Conservation (phyloP, 2,329 filamentous ascomycete genomes). For the Thielaviopsis ethacetica region DNA sequence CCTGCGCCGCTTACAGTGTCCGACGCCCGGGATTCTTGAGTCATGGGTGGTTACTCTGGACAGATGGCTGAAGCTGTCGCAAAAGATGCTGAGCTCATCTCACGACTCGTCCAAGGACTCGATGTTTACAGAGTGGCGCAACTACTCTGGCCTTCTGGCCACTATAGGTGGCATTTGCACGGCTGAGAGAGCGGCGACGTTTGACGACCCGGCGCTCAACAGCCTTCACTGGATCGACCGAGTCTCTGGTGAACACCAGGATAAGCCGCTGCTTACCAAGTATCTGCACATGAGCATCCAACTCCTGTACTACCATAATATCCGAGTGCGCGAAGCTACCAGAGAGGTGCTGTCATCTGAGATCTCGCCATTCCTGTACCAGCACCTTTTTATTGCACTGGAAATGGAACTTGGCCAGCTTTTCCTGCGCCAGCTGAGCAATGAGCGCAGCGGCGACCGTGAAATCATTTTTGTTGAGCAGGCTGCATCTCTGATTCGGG, state of each 20-base stretch:
- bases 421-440: conserved; percentile 34
- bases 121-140: conserved; percentile 47
- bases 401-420: conserved; percentile 47
- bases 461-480: conserved; percentile 53
- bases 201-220: conserved; percentile 41
- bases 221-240: conserved; percentile 50
- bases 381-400: conserved; percentile 47
- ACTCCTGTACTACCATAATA: conserved; percentile 45
- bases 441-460: conserved; percentile 33
- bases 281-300: conserved; percentile 49
- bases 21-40: conserved; percentile 48
- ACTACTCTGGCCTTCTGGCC: conserved; percentile 51
- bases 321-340: conserved; percentile 49
- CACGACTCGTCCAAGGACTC: conserved; percentile 37
- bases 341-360: conserved; percentile 51
- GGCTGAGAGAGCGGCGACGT: conserved; percentile 36
- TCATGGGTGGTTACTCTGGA: conserved; percentile 53
- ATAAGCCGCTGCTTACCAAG: conserved; percentile 41
- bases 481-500: conserved; percentile 44
- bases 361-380: conserved; percentile 43
- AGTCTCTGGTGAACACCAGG: conserved; percentile 38
- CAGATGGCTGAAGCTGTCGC: conserved; percentile 46
- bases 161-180: conserved; percentile 51
- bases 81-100: conserved; percentile 40
- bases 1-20: conserved; percentile 42